Evolutionary conservation across 257 asterid genomes (phyloP), one percentile per base, ranked within the genome.

Genomic region (Gentiana dahurica): DNA sequence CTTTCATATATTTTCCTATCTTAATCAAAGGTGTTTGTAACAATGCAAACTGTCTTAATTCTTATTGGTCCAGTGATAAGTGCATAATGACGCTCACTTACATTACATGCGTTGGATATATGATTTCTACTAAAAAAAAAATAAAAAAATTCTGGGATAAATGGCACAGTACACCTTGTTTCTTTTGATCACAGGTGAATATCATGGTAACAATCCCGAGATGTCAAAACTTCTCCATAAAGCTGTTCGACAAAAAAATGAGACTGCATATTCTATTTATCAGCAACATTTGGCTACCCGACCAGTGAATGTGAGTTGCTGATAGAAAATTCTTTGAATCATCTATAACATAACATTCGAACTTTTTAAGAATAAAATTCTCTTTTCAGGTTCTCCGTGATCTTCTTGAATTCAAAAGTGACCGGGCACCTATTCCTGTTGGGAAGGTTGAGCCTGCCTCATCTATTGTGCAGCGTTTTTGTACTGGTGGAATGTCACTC

Each of bases 401-500:
- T 79, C 98, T 92, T 65, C 72, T 92, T 46, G 97, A 87, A 73
- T 75, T 92, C 48, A 85, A 68, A 77, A 92, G 97, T 66, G 86
- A 80, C 44, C 89, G 90, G 34, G 41, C 94, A 3, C 95, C 97
- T 4, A 92, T 92, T 69, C 94, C 98, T 49, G 97, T 92, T 64
- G 97, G 97, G 69, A 88, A 65, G 73, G 98, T 88, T 55, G 98
- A 92, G 70, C 84, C 91, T 44, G 97, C 98, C 68, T 57, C 89
- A 59, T 77, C 91, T 52, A 92, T 92, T 73, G 98, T 88, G 68
- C 69, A 80, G 76, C 86, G 98, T 49, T 92, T 92, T 74, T 92
- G 98, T 74, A 92, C 98, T 12, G 98, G 98, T 61, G 98, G 98
- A 71, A 92, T 92, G 98, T 92, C 98, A 9, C 95, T 92, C 57